Base-by-base conservation (phyloP, 2,329 filamentous ascomycete genomes). In the Penicillium hesseltinei region DNA sequence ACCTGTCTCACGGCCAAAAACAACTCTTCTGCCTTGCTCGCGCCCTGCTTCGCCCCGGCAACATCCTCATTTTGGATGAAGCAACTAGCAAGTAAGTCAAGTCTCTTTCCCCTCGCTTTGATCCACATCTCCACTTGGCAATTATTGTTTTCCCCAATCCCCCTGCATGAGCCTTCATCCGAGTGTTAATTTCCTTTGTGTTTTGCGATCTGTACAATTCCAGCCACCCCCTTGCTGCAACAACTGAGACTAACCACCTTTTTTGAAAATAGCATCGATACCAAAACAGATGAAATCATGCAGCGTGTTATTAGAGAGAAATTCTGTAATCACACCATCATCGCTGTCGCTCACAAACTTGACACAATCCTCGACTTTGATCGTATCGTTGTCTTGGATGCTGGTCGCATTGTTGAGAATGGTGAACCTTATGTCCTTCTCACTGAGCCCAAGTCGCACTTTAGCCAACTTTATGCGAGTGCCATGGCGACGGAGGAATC, bases 11-110 rank as follows among this genome's bases (percentile, higher is more conserved):
- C 35, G 87, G 87, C 0, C 86, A 89, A 68, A 80, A 80, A 44
- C 86, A 89, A 64, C 76, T 89, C 0, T 86, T 89, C 62, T 85
- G 81, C 60, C 77, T 89, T 1, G 85, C 82, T 0, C 73, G 85
- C 0, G 86, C 84, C 0, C 76, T 88, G 19, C 69, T 88, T 8
- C 73, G 80, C 9, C 68, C 71, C 9, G 73, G 75, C 49, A 76
- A 73, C 25, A 73, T 80, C 52, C 68, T 80, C 13, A 71, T 80
- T 35, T 69, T 80, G 21, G 78, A 80, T 56, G 78, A 80, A 63
- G 77, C 69, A 29, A 71, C 69, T n/a, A 72, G 70, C 70, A 72
- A 71, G 70, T 72, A 60, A 64, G 69, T 52, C 29, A 21, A 9
- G 31, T 59, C 5, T 51, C 5, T 51, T 27, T 27, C 53, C 25